These are phyloP conservation scores for Pythium angustatum DNA, from an alignment of 352 stramenopile species.

Conservation along the genomic window DNA sequence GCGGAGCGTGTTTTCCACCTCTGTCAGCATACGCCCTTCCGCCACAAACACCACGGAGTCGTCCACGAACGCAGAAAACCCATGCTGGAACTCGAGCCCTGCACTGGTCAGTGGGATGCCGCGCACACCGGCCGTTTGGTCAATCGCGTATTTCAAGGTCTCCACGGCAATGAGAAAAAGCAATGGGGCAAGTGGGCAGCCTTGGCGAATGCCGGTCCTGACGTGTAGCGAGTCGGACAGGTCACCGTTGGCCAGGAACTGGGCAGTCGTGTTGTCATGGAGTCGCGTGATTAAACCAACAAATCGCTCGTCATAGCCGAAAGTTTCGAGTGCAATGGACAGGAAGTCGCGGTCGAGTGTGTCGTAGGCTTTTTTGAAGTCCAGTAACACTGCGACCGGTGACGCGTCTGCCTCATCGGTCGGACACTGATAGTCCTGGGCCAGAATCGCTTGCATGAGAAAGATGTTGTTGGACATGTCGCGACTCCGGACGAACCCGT, in stretches of 20 bases:
- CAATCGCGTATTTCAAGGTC: conserved; percentile 17
- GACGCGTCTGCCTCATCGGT: neutral
- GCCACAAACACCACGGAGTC: conserved; percentile 26
- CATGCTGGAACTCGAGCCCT: neutral
- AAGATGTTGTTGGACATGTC: conserved; percentile 12
- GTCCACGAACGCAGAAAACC: conserved; percentile 31
- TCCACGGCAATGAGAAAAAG: conserved; percentile 32
- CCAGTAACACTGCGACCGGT: conserved; percentile 3
- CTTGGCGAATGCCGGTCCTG: conserved; percentile 26
- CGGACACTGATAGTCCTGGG: neutral
- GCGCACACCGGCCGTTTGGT: neutral
- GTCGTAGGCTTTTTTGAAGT: conserved; percentile 17
- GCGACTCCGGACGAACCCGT: conserved; percentile 29
- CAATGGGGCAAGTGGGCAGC: conserved; percentile 30
- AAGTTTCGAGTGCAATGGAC: neutral
- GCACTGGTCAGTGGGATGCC: neutral
- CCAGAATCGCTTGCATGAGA: conserved; percentile 17
- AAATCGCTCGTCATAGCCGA: neutral
- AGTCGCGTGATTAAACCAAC: neutral
- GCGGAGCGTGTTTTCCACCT: neutral
- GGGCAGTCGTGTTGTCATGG: neutral
- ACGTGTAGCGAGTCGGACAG: neutral
- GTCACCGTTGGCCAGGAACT: conserved; percentile 22
- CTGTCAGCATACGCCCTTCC: neutral
- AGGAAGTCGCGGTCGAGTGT: neutral